Base-by-base conservation (phyloP, 2,329 filamentous ascomycete genomes). In the Cercospora nicotianae region DNA sequence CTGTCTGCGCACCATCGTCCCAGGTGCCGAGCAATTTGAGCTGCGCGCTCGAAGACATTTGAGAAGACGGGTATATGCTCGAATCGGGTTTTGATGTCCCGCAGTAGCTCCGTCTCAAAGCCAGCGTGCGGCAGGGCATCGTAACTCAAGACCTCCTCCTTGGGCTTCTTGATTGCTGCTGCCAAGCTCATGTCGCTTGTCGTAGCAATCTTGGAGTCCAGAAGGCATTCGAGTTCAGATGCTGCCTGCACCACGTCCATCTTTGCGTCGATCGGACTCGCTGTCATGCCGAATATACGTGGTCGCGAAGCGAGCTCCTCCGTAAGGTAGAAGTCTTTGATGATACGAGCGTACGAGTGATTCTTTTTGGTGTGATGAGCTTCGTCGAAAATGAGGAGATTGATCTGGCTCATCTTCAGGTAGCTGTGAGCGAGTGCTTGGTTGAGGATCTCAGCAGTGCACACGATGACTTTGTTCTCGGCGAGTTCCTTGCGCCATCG, bases 361-460 rank as follows among this genome's bases (percentile, higher is more conserved):
- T 93, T 91, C 78, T 94, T 96, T 80, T 99, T 99, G 0, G 94
- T 89, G 76, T 98, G 95, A 75, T 99, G 95, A 5, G 94, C 95
- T 79, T 99, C 95, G 75, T 99, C 95, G 72, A 99, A 97, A 68
- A 98, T 89, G 42, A 99, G 83, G 1, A 99, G 85, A 75, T 94
- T 98, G 78, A 98, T 93, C 73, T 91, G 87, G 18, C 87, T 82
- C 82, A 99, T 97, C 9, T 80, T 86, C 67, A 97, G 86, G 79
- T 93, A 96, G 0, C 91, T 90, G 74, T 91, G 90, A 70, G 89
- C 86, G 2, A 99, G 85, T 73, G 91, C 93, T 69, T 92, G 88
- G 39, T 91, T 85, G 4, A 98, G 84, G 3, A 98, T 90, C 73
- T 95, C 93, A 0, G 94, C 94, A 0, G 95, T 98, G 80, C 93